phyloP scores from a whole-genome alignment of 257 asterid genomes.

The Oldenlandia corymbosa region DNA sequence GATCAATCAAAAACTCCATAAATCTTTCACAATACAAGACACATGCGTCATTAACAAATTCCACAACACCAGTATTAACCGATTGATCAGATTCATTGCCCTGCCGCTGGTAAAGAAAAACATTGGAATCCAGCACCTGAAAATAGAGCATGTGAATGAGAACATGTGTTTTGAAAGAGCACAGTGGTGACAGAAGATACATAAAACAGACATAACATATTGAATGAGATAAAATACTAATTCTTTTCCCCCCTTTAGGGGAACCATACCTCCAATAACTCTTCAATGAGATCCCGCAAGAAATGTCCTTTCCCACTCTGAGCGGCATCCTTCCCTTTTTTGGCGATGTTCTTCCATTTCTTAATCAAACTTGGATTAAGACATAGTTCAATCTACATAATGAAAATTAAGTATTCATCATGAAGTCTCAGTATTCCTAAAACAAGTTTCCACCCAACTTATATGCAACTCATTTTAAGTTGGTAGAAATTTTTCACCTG shows the following conservation, averaged over 20 bases:
- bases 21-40: slow-evolving; percentile 89
- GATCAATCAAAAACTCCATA: slow-evolving; percentile 97
- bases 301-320: slow-evolving; percentile 67
- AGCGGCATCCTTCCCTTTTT: slow-evolving; percentile 62
- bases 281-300: slow-evolving; percentile 78
- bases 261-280: slow-evolving; percentile 79
- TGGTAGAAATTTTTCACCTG: slow-evolving; percentile 48
- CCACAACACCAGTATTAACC: slow-evolving; percentile 30
- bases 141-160: too few species aligned
- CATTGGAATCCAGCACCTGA: slow-evolving; percentile 79
- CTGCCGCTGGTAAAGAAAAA: slow-evolving; percentile 39
- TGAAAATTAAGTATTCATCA: slow-evolving; percentile 9
- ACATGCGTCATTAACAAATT: slow-evolving; percentile 58
- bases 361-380: slow-evolving; percentile 65
- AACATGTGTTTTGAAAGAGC: too few species aligned
- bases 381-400: slow-evolving; percentile 72
- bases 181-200: too few species aligned
- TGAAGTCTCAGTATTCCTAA: not conserved
- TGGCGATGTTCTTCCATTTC: slow-evolving; percentile 80
- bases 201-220: too few species aligned
- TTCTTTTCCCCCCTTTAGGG: too few species aligned
- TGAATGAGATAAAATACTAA: too few species aligned
- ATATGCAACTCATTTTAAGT: not conserved
- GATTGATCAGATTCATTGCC: slow-evolving; percentile 33
- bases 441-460: not conserved